Base-by-base conservation (phyloP, 2,329 filamentous ascomycete species). In the Stemphylium lycopersici region DNA sequence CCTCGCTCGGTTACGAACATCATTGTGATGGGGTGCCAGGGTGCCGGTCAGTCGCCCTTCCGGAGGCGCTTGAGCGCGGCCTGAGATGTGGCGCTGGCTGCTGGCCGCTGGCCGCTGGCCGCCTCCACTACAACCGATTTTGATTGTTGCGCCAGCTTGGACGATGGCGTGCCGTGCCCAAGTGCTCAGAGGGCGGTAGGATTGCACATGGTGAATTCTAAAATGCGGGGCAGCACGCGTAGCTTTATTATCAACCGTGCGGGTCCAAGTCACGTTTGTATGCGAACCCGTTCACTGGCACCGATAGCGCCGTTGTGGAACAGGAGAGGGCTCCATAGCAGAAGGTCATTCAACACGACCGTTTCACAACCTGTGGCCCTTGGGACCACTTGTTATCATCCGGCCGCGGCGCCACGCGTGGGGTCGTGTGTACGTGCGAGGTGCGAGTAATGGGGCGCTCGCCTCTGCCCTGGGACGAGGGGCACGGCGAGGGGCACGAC, bases 171-270 rank as follows among this genome's bases (percentile, higher is more conserved):
- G 47, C 56, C 61, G 56, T 48, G 18, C 12, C 31, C 24, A 15
- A 44, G 26, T 33, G 45, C 34, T 26, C 16, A 52, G 16, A 29
- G n/a, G 18, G 32, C 48, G 42, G 26, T 29, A 29, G 26, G 41
- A 56, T 58, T 45, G 47, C 47, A 43, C 22, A 52, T 54, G 40
- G 31, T 48, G 57, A 69, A 71, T 65, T 49, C 59, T 66, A 70
- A 66, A 67, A 56, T 70, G 68, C 68, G 70, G 69, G 51, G 66
- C 61, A 56, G 53, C 52, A 58, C 58, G 63, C 65, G 55, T 59
- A 61, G 55, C 61, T 61, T 56, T 40, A 51, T 51, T 34, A 53
- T 44, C 31, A 29, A 41, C 42, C 53, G 58, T 55, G 55, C 46
- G 48, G 47, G 33, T 36, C 61, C 58, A 52, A 47, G 46, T 56